Percentiles rank a stretch among this genome's conserved stretches.
Conservation (phyloP, 2,329 filamentous ascomycete species). For the Neurospora sp. region DNA sequence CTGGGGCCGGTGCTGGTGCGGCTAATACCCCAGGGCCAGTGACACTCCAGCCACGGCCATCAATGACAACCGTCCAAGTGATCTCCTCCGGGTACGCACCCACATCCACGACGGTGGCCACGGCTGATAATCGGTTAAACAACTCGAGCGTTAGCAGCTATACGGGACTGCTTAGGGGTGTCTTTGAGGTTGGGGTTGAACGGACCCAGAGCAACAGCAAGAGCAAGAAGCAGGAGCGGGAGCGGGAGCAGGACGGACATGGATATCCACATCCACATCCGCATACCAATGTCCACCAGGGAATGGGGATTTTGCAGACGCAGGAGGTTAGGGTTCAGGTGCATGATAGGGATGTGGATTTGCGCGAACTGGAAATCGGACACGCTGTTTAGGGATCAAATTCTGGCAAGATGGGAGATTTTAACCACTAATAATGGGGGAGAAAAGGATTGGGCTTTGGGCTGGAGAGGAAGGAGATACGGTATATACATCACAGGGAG, state of each 20-base stretch:
- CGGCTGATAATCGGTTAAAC: background rate
- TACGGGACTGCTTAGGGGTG: background rate
- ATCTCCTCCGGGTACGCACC: background rate
- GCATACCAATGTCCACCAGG: background rate
- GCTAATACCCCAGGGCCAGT: background rate
- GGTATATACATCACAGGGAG: background rate
- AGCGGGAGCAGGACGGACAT: background rate
- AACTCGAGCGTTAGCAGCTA: background rate
- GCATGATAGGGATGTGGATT: background rate
- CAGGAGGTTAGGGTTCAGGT: conserved; percentile 8
- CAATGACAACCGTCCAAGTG: background rate
- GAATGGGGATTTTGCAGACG: conserved; percentile 3
- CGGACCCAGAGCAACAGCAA: background rate
- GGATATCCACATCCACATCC: background rate
- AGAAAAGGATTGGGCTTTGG: background rate
- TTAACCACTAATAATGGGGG: background rate
- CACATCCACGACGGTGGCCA: background rate
- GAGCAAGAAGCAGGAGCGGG: background rate
- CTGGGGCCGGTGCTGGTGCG: background rate
- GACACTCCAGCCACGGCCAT: background rate
- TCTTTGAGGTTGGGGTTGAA: background rate
- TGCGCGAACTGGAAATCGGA: background rate
- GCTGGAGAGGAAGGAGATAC: background rate
- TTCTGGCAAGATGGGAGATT: background rate
- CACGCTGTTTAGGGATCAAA: background rate